Base-by-base conservation (phyloP, 352 stramenopile species). In the Globisporangium cystogenes region DNA sequence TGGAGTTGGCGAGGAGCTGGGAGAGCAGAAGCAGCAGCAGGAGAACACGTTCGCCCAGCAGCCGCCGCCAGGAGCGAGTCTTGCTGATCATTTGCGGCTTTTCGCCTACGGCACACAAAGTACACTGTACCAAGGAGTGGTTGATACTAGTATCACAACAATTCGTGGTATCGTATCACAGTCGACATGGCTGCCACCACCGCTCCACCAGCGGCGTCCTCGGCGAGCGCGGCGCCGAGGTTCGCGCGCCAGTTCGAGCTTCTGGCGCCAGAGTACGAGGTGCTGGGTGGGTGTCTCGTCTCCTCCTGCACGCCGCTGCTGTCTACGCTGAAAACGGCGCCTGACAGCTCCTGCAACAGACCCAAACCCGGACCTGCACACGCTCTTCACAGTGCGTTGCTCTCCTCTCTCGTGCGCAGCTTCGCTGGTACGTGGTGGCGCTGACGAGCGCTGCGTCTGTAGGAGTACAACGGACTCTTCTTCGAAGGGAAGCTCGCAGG, bases 401-500 rank as follows among this genome's bases (percentile, higher is more conserved):
- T 15, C 7, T 44, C 10, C 6, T 46, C 23, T 16, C 36, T 31
- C 12, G 24, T 53, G 6, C 4, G 3, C 36, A 48, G 23, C 6
- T 20, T 33, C 10, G 24, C 12, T 20, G 21, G 8, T 4, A 23
- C 16, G 41, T 5, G 15, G 21, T 51, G n/a, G 20, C 20, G 15
- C 8, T 48, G 23, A 48, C 10, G 21, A 8, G 26, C 21, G 21
- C 12, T 41, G 12, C n/a, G 36, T 12, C 5, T 7, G 36, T 18
- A 50, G 85, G 76, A 93, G 59, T 96, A 88, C 66, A 86, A 96
- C 48, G 46, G 15, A 27, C 52, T 92, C 59, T 96, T 95, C 66
- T 96, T 96, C 33, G 73, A 92, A 44, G 74, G 70, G 6, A 79
- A 73, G 54, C 68, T 96, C 29, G 64, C 65, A 18, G 80, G 78